Base-by-base conservation (phyloP, 2,329 filamentous ascomycete species). In the Cladosporium colombiae region DNA sequence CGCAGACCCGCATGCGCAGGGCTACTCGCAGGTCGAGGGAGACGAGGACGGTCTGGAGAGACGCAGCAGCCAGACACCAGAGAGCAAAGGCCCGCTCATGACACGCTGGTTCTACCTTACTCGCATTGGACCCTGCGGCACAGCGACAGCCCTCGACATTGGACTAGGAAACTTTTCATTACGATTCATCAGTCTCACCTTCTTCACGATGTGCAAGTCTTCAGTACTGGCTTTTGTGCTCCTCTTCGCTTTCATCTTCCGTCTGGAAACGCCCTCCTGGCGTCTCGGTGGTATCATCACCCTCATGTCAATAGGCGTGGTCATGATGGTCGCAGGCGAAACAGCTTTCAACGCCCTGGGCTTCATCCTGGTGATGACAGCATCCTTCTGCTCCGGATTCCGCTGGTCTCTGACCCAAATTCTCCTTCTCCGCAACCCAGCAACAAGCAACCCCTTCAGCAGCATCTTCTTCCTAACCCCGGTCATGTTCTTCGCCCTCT, bases 121-220 rank as follows among this genome's bases (percentile, higher is more conserved):
- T 13, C 88, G 95, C 68, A 91, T 99, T 70, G 91, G 91, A 2
- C 95, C 95, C 1, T 98, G 95, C 76, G 95, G 94, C 71, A 88
- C 89, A 52, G 93, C 95, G 6, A 99, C 95, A 0, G 95, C 94
- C 14, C 85, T 99, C 67, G 95, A 99, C 77, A 97, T 99, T 78
- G 95, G 95, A 16, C 81, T 99, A 66, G 95, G 95, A 69, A 99
- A 99, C 76, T 97, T 92, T 78, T 96, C 92, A 62, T 84, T 99
- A 72, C 95, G 94, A 78, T 97, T 96, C 78, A 98, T 99, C 73
- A 93, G 92, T 50, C 86, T 99, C 71, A 97, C 94, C 11, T 99
- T 99, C 78, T 96, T 97, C 80, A 99, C 95, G 67, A 98, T 99
- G 95, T 98, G 95, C 81, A 99, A 99, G 85, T 98, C 94, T 6